Conservation (phyloP, 2,329 filamentous ascomycete genomes). For the Exophiala aquamarina region DNA sequence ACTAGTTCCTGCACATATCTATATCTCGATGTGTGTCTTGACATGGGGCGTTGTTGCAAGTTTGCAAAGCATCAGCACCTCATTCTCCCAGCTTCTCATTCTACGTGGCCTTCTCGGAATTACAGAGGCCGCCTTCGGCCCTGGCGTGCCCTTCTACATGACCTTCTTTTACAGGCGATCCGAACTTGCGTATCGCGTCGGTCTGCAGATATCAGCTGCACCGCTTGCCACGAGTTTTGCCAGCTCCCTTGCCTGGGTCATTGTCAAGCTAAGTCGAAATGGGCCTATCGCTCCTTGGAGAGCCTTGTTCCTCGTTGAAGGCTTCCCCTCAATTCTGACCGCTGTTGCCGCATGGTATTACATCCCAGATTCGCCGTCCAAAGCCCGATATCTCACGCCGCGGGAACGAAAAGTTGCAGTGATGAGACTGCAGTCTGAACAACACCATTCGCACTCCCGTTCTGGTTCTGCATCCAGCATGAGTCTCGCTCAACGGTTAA, state of each 20-base stretch:
- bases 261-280: slow-evolving; percentile 65
- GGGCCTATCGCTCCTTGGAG: slow-evolving; percentile 78
- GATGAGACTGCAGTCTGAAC: slow-evolving; percentile 49
- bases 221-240: slow-evolving; percentile 67
- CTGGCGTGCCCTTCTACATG: slow-evolving; percentile 64
- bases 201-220: slow-evolving; percentile 78
- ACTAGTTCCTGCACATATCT: slow-evolving; percentile 60
- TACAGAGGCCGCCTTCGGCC: slow-evolving; percentile 62
- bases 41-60: slow-evolving; percentile 74
- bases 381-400: slow-evolving; percentile 61
- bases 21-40: slow-evolving; percentile 62
- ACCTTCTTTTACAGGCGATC: slow-evolving; percentile 63
- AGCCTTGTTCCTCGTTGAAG: slow-evolving; percentile 80
- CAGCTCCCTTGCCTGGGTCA: slow-evolving; percentile 72
- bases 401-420: slow-evolving; percentile 70
- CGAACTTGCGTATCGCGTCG: slow-evolving; percentile 82
- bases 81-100: slow-evolving; percentile 48
- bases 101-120: slow-evolving; percentile 51
- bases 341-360: slow-evolving; percentile 71
- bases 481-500: slow-evolving; percentile 7
- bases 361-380: slow-evolving; percentile 73
- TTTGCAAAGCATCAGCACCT: slow-evolving; percentile 59
- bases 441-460: slow-evolving; percentile 5
- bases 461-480: background rate
- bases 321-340: slow-evolving; percentile 77